Evolutionary conservation across 495 filamentous ascomycete genomes (phyloP), one percentile per base, ranked within the genome.

Genomic region (Penicillium ucsense): DNA sequence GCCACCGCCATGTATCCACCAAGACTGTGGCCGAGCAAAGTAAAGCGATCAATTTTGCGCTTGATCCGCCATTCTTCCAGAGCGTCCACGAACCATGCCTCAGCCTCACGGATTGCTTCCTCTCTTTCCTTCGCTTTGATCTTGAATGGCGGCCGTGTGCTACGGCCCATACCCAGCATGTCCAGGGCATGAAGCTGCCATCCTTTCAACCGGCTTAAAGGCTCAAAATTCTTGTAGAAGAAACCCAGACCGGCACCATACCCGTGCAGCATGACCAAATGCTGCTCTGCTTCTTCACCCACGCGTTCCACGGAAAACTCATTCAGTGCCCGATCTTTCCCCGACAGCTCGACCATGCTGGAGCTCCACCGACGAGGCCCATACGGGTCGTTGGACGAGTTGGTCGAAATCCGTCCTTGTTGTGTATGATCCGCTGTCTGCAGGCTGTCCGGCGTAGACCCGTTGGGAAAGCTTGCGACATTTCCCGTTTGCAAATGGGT

Each of bases 221-320:
- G 80, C 60, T 97, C 92, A 47, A 94, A 97, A 58, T 97, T 97
- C 64, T 89, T 88, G 71, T 97, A 98, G 72, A 95, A 98, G 61
- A 97, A 97, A 4, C 88, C 92, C 3, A 98, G 70, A 0, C 92
- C 92, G 1, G 92, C 92, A 35, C 94, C 94, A 64, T 97, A 97
- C 35, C 92, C 92, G 60, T 98, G 92, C 8, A 98, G 72, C 83
- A 98, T 95, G 20, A 98, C 90, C n/a, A 98, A 72, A 47, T 90
- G 89, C 43, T 90, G 80, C 8, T 85, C 82, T 5, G 79, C 75
- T 31, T 78, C 66, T 51, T 97, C 92, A 28, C 79, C 85, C 3
- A 86, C 66, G 43, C 92, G 77, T 62, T 95, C 89, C 2, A 98
- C 80, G 6, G 84, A 85, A 66, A 96, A 91, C 59, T 98, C 92